phyloP scores from a whole-genome alignment of 192 early-diverging fungal species.

The Podila minutissima region DNA sequence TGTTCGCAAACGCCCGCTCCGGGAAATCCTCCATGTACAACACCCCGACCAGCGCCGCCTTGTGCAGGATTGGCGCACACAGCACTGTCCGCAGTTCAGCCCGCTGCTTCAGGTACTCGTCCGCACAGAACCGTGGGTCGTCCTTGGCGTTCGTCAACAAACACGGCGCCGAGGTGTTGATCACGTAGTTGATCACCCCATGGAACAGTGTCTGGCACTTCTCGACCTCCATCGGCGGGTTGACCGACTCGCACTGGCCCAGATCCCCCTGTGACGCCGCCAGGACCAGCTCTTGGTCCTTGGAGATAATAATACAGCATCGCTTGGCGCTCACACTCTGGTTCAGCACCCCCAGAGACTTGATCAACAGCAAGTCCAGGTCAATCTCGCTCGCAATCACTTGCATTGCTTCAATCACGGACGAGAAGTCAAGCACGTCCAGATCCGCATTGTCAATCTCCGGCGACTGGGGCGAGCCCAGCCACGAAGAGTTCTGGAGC shows the following conservation, averaged over 20 bases:
- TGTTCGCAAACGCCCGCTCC: conserved; percentile 51
- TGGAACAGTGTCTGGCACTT: conserved; percentile 32
- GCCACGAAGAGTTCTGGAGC: conserved; percentile 24
- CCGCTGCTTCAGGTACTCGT: conserved; percentile 40
- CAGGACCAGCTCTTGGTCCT: conserved; percentile 36
- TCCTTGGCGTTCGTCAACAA: conserved; percentile 41
- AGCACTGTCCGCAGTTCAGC: conserved; percentile 55
- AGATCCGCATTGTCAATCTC: conserved; percentile 33
- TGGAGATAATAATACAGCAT: conserved; percentile 43
- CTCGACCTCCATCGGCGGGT: conserved; percentile 29
- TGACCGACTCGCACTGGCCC: conserved; percentile 40
- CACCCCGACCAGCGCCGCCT: conserved; percentile 52
- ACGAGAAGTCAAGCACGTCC: conserved; percentile 46
- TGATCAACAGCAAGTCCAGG: conserved; percentile 31
- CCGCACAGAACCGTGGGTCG: conserved; percentile 45
- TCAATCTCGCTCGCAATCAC: conserved; percentile 49
- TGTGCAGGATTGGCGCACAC: conserved; percentile 60
- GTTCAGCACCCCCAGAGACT: conserved; percentile 37
- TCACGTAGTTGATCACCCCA: conserved; percentile 45
- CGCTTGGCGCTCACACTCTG: conserved; percentile 30
- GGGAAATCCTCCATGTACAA: conserved; percentile 62
- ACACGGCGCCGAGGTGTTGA: conserved; percentile 29
- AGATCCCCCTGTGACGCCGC: conserved; percentile 25
- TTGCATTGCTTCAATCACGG: conserved; percentile 51
- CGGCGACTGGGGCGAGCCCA: conserved; percentile 28